Percentiles rank a stretch among this genome's conserved stretches.
These are phyloP conservation scores for Tubosaeta sp. DNA, from an alignment of 768 basidiomycete species.

Conservation along the genomic window DNA sequence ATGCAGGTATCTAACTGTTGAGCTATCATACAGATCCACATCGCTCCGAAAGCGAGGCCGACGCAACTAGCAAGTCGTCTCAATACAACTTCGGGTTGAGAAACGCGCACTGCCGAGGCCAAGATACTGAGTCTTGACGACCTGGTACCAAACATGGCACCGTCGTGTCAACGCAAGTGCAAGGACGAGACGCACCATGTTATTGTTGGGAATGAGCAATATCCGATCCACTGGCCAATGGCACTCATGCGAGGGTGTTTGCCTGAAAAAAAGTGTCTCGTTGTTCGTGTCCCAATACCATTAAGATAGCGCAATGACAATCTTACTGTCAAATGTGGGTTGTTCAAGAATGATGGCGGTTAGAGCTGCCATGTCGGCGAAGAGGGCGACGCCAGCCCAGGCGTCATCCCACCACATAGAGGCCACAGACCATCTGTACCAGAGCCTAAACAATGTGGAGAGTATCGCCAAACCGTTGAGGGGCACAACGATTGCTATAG, in stretches of 20 bases:
- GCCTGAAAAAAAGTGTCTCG: not conserved
- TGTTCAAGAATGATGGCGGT: not conserved
- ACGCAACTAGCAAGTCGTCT: constrained; percentile 1
- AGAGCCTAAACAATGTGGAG: constrained; percentile 13
- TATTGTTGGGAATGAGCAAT: constrained; percentile 5
- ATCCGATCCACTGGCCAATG: constrained; percentile 2
- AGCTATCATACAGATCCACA: constrained; percentile 7
- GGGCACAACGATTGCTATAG: constrained; percentile 1
- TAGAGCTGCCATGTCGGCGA: not conserved
- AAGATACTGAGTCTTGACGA: constrained; percentile 16
- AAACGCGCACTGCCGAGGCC: constrained; percentile 13
- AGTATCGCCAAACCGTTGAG: constrained; percentile 7
- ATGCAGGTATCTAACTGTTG: constrained; percentile 6
- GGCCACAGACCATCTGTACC: constrained; percentile 8
- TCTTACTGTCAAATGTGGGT: not conserved
- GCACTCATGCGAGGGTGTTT: not conserved
- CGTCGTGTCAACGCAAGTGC: no score
- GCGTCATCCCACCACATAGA: constrained; percentile 20
- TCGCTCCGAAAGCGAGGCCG: constrained; percentile 9
- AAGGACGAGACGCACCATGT: constrained; percentile 2
- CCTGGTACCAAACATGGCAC: not conserved
- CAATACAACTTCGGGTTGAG: not conserved
- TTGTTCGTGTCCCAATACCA: not conserved
- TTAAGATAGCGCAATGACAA: not conserved
- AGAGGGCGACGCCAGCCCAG: constrained; percentile 12